Evolutionary conservation across 2,329 filamentous ascomycete genomes (phyloP).

Genomic region (Neofusicoccum ribis): DNA sequence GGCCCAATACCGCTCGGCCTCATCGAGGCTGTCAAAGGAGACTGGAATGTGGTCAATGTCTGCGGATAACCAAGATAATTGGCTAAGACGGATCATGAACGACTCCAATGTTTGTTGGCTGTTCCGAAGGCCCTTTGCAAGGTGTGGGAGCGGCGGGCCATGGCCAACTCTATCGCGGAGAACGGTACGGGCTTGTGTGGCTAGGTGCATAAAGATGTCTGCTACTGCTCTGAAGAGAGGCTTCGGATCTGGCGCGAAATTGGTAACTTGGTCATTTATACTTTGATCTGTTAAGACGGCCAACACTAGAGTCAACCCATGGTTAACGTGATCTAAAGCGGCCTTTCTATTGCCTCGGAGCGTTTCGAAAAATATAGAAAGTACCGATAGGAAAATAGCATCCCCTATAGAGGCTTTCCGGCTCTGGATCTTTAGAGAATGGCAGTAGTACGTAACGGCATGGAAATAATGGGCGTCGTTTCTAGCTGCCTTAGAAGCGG

Average conservation of each 20-base stretch:
- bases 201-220: neutral
- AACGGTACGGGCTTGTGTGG: neutral
- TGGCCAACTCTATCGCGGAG: neutral
- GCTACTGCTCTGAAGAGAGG: neutral
- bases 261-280: neutral
- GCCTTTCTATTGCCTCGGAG: slow-evolving; percentile 3
- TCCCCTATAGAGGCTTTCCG: neutral
- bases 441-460: neutral
- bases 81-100: neutral
- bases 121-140: neutral
- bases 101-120: neutral
- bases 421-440: neutral
- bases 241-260: neutral
- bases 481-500: neutral
- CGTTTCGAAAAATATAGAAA: neutral
- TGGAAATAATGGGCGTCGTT: neutral
- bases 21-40: neutral
- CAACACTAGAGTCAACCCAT: neutral
- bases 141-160: neutral
- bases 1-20: neutral
- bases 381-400: neutral
- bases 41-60: neutral
- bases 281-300: neutral
- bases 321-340: neutral
- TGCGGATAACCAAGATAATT: neutral